phyloP scores from a whole-genome alignment of 164 flowering plant genomes.

The Sedum album region DNA sequence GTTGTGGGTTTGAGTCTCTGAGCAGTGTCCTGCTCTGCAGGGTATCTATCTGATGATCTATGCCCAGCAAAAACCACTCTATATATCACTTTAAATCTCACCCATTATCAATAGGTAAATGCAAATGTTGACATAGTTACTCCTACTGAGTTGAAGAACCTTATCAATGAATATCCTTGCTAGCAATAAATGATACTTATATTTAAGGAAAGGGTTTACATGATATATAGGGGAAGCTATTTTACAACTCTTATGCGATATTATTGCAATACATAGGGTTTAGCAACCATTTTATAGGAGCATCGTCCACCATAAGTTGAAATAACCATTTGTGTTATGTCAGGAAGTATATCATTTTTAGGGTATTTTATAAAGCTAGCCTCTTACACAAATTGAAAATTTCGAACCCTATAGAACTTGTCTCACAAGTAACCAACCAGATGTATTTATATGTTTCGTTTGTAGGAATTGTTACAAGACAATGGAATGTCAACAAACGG shows the following conservation, averaged over 20 bases:
- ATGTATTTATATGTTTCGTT: neutral
- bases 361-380: too few species aligned
- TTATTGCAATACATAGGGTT: neutral
- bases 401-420: neutral
- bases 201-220: too few species aligned
- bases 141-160: neutral
- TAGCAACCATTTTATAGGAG: neutral
- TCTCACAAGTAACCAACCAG: neutral
- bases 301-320: neutral
- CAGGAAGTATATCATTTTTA: too few species aligned
- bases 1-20: conserved; percentile 1
- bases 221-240: too few species aligned
- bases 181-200: neutral
- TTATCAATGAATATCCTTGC: neutral
- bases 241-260: neutral
- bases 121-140: neutral
- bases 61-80: neutral
- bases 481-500: neutral
- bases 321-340: neutral
- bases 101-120: too few species aligned
- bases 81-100: neutral
- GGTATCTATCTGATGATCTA: conserved; percentile 3
- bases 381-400: too few species aligned
- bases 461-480: neutral
- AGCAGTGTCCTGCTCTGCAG: neutral